Evolutionary conservation across 1,139 yeast species (phyloP).

Genomic region (Candida sanyaensis): DNA sequence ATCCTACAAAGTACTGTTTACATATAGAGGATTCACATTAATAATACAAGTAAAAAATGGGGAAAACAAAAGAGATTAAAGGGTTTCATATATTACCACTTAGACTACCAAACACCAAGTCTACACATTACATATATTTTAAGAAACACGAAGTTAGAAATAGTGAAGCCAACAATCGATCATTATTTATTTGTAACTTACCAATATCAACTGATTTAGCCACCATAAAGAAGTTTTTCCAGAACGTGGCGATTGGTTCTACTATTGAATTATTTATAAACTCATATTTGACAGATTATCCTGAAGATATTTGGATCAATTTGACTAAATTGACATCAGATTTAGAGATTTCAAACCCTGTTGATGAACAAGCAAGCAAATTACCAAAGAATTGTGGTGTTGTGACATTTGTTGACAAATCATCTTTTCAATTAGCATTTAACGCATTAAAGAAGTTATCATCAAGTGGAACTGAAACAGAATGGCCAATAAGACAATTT

Average conservation of each 20-base stretch:
- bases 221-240: constrained; percentile 57
- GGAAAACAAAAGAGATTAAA: constrained; percentile 41
- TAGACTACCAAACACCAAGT: constrained; percentile 31
- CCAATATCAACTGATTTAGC: constrained; percentile 63
- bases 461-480: constrained; percentile 21
- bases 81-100: constrained; percentile 59
- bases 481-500: constrained; percentile 33
- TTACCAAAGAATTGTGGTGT: constrained; percentile 76
- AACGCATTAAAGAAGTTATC: constrained; percentile 55
- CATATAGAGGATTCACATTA: not conserved
- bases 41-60: constrained; percentile 2
- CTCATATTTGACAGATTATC: constrained; percentile 39
- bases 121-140: constrained; percentile 53
- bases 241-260: constrained; percentile 59
- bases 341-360: constrained; percentile 34
- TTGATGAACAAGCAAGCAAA: constrained; percentile 33
- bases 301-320: constrained; percentile 59
- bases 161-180: constrained; percentile 31
- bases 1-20: not conserved
- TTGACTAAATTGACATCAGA: constrained; percentile 63
- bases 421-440: constrained; percentile 69
- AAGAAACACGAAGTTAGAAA: constrained; percentile 63
- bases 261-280: constrained; percentile 52
- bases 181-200: constrained; percentile 74
- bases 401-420: constrained; percentile 73